Base-by-base conservation (phyloP, 1,284 basidiomycete species). In the Violaceomyces palustris region DNA sequence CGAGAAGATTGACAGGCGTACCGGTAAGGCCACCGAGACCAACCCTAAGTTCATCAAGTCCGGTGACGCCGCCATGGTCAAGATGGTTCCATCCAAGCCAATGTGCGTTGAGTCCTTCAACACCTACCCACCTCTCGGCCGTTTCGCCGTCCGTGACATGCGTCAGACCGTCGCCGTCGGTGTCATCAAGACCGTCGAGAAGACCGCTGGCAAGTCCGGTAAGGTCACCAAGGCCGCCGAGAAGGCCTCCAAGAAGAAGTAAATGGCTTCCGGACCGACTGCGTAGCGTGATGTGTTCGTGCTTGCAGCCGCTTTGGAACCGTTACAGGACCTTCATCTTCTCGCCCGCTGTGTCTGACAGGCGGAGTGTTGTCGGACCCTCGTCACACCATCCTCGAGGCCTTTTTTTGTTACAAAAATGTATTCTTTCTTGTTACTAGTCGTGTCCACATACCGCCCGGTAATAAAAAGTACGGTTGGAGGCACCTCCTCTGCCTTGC, bases 81-180 rank as follows among this genome's bases (percentile, higher is more conserved):
- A 94, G 81, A 88, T 96, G 74, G 79, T 96, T 67, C 91, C 91
- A 66, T 84, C 83, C 78, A 94, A 94, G 86, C 89, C 91, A 64
- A 91, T 93, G 88, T 92, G 88, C 80, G 90, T 96, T 71, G 92
- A 96, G 83, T 83, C 86, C 43, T 97, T 96, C 85, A 84, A 85
- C 74, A 87, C 90, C 78, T 98, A 97, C 82, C 93, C 93, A 69
- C 93, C 94, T 79, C 87, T 99, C 63, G 94, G 94, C 80, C 93
- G 94, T 78, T 98, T 97, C 80, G 79, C 79, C 58, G 79, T 80
- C 69, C 77, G 79, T 70, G 79, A 77, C 71, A 76, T 77, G 75
- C 63, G 75, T 35, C 72, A 73, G 60, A 72, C 69, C 40, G 68
- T 72, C 40, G 88, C 88, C 71, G 89, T 92, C 74, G 88, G 88